These are phyloP conservation scores for Ampelomyces quisqualis DNA, from an alignment of 2,329 filamentous ascomycete genomes.

Conservation along the genomic window DNA sequence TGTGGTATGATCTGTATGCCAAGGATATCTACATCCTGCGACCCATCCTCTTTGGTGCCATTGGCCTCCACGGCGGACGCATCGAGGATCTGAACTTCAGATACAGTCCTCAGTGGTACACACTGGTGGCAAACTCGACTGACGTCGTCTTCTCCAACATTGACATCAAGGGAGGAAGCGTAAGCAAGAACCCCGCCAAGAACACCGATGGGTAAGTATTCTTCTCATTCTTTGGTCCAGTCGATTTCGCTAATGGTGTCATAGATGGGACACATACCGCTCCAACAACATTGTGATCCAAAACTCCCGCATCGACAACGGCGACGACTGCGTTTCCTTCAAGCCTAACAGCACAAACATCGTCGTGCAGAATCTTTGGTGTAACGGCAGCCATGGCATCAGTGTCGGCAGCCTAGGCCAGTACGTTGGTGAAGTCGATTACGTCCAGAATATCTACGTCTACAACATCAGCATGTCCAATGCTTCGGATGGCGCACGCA, in stretches of 20 bases:
- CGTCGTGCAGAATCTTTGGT: slow-evolving; percentile 65
- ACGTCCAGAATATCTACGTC: slow-evolving; percentile 67
- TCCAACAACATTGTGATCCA: slow-evolving; percentile 65
- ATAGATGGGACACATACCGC: slow-evolving; percentile 61
- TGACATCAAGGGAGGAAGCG: slow-evolving; percentile 58
- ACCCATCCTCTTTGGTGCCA: slow-evolving; percentile 59
- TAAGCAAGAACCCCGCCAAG: slow-evolving; percentile 57
- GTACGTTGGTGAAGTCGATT: slow-evolving; percentile 63
- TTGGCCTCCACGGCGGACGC: slow-evolving; percentile 58
- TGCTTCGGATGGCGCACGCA: slow-evolving; percentile 63
- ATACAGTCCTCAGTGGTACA: slow-evolving; percentile 64
- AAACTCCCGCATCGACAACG: slow-evolving; percentile 64
- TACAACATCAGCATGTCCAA: slow-evolving; percentile 45
- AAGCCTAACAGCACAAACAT: slow-evolving; percentile 72
- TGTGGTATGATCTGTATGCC: slow-evolving; percentile 65
- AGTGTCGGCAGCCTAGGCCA: slow-evolving; percentile 71
- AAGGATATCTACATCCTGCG: slow-evolving; percentile 58
- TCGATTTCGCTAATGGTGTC: background rate
- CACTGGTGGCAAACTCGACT: slow-evolving; percentile 65
- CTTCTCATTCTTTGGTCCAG: slow-evolving; percentile 10
- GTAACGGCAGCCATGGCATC: slow-evolving; percentile 71
- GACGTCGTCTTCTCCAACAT: slow-evolving; percentile 66
- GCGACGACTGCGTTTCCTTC: slow-evolving; percentile 72
- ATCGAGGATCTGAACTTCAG: slow-evolving; percentile 62
- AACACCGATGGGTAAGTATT: slow-evolving; percentile 60